These are phyloP conservation scores for Aspergillus leporis DNA, from an alignment of 495 filamentous ascomycete species.

Conservation along the genomic window DNA sequence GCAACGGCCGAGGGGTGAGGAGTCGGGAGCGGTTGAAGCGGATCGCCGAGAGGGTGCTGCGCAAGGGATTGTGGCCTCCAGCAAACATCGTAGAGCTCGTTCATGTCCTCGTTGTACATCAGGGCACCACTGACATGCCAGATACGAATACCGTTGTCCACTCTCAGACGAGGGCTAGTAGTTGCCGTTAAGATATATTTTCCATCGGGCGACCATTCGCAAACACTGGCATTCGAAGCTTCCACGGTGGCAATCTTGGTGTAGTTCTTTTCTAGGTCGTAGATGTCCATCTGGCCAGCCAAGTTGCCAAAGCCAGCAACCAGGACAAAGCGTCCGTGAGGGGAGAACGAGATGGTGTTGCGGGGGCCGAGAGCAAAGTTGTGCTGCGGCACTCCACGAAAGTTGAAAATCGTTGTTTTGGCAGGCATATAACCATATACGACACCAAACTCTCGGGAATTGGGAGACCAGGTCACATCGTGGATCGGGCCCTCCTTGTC, in stretches of 20 bases:
- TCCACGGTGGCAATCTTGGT: constrained; percentile 90
- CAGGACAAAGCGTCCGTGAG: constrained; percentile 86
- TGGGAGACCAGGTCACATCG: constrained; percentile 97
- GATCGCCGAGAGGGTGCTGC: constrained; percentile 65
- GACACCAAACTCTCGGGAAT: constrained; percentile 94
- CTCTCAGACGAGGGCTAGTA: constrained; percentile 87
- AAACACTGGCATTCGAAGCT: constrained; percentile 91
- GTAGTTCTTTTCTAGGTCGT: constrained; percentile 91
- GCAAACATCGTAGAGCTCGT: constrained; percentile 87
- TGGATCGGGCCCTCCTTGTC: constrained; percentile 99
- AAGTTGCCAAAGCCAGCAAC: constrained; percentile 97
- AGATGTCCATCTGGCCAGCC: constrained; percentile 95
- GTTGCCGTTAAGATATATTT: constrained; percentile 94
- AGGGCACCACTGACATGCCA: constrained; percentile 90
- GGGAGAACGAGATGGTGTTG: constrained; percentile 95
- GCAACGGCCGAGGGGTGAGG: constrained; percentile 83
- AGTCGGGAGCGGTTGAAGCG: constrained; percentile 71
- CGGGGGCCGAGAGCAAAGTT: constrained; percentile 81
- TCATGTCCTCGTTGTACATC: constrained; percentile 93
- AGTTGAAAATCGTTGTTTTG: constrained; percentile 95
- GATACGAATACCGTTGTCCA: constrained; percentile 93
- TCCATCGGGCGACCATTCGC: constrained; percentile 95
- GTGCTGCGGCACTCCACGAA: constrained; percentile 75
- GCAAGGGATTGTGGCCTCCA: constrained; percentile 77
- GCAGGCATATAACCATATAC: constrained; percentile 98